Percentiles rank a stretch among this genome's conserved stretches.
Evolutionary conservation across 305 asterid genomes (phyloP).

Genomic region (Plantago coronopus): DNA sequence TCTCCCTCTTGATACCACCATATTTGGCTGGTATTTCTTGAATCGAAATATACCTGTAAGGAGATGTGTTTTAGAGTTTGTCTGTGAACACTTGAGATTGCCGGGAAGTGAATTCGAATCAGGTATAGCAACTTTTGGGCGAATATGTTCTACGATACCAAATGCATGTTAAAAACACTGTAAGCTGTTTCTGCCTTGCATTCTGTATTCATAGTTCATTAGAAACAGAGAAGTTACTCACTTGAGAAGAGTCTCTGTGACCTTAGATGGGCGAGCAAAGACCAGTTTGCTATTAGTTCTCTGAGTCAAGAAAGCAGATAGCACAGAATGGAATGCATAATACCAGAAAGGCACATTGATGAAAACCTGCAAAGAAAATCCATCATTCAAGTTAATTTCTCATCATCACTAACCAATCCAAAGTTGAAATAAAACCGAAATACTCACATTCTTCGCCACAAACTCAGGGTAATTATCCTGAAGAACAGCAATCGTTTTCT

Average conservation of each 20-base stretch:
- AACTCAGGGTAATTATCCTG: slow-evolving; percentile 87
- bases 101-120: too few relatives aligned
- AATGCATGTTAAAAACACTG: too few relatives aligned
- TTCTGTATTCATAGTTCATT: too few relatives aligned
- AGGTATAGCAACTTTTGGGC: too few relatives aligned
- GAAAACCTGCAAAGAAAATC: slow-evolving; percentile 43
- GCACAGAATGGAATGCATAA: slow-evolving; percentile 53
- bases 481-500: slow-evolving; percentile 56
- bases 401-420: too few relatives aligned
- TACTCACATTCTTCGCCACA: slow-evolving; percentile 64
- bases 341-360: slow-evolving; percentile 87
- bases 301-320: slow-evolving; percentile 69
- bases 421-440: neutral
- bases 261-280: slow-evolving; percentile 64
- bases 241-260: slow-evolving; percentile 74
- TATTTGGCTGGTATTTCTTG: slow-evolving; percentile 64
- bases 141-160: too few relatives aligned
- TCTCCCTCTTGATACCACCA: slow-evolving; percentile 65
- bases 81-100: too few relatives aligned
- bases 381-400: too few relatives aligned
- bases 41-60: slow-evolving; percentile 53
- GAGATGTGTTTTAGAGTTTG: too few relatives aligned
- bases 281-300: slow-evolving; percentile 78
- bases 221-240: slow-evolving; percentile 27
- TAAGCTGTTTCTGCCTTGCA: too few relatives aligned